These are phyloP conservation scores for Kluyveromyces dobzhanskii DNA, from an alignment of 805 yeast species.

Conservation along the genomic window DNA sequence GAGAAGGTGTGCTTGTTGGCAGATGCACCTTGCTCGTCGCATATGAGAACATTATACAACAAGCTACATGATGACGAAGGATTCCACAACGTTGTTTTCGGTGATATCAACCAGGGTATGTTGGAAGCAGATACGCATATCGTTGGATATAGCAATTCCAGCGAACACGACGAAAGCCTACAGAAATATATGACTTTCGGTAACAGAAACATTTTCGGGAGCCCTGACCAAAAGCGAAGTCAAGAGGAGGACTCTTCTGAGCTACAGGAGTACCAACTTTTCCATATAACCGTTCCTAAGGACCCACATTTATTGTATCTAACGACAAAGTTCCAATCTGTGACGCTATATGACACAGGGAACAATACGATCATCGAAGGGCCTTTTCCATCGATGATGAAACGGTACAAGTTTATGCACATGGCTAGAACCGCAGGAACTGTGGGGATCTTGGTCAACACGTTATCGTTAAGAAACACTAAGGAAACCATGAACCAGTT, in stretches of 20 bases:
- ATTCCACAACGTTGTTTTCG: slow-evolving; percentile 31
- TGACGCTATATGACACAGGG: slow-evolving; percentile 42
- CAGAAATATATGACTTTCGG: slow-evolving; percentile 26
- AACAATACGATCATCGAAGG: slow-evolving; percentile 34
- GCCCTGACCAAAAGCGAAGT: slow-evolving; percentile 21
- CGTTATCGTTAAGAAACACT: slow-evolving; percentile 74
- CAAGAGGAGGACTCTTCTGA: slow-evolving; percentile 9
- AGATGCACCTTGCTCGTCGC: slow-evolving; percentile 55
- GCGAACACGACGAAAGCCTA: slow-evolving; percentile 2
- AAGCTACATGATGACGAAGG: slow-evolving; percentile 20
- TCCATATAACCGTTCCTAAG: slow-evolving; percentile 68
- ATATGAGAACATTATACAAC: slow-evolving; percentile 34
- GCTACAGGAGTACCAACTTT: slow-evolving; percentile 43
- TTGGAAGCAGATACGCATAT: slow-evolving; percentile 31
- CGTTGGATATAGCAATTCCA: slow-evolving; percentile 30
- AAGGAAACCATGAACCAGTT: slow-evolving; percentile 55
- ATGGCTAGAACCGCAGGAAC: slow-evolving; percentile 88
- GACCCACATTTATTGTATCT: slow-evolving; percentile 71
- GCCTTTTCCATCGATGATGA: slow-evolving; percentile 72
- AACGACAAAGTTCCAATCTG: slow-evolving; percentile 56
- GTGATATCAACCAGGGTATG: slow-evolving; percentile 31
- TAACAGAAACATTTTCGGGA: slow-evolving; percentile 22
- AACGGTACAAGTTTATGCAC: slow-evolving; percentile 79
- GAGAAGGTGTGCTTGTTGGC: slow-evolving; percentile 59
- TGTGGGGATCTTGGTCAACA: slow-evolving; percentile 83